Evolutionary conservation across 768 basidiomycete species (phyloP).

Genomic region (Astraeus odoratus): DNA sequence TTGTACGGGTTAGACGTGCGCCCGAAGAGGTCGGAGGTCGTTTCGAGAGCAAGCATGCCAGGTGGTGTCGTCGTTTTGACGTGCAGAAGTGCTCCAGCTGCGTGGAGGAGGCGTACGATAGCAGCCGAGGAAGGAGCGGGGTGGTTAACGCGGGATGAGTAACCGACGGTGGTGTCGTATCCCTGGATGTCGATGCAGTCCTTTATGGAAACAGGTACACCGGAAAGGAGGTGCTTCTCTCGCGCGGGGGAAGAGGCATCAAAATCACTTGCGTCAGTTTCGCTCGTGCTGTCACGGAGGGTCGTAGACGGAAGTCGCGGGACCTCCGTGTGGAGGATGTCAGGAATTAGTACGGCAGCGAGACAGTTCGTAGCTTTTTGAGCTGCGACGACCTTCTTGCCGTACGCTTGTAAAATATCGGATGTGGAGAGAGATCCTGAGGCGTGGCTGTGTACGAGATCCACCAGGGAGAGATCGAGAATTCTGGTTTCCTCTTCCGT

Average conservation of each 20-base stretch:
- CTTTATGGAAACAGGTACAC: conserved; percentile 45
- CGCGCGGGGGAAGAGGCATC: neutral
- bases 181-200: conserved; percentile 41
- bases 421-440: conserved; percentile 20
- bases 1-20: conserved; percentile 44
- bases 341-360: conserved; percentile 36
- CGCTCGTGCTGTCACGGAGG: neutral
- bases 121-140: conserved; percentile 31
- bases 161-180: conserved; percentile 40
- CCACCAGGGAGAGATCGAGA: conserved; percentile 30
- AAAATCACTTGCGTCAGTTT: neutral
- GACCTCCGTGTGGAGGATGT: conserved; percentile 2
- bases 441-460: conserved; percentile 30
- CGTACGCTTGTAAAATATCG: conserved; percentile 33
- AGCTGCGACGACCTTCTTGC: conserved; percentile 33
- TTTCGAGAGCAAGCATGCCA: conserved; percentile 34
- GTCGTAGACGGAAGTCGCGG: neutral
- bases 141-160: conserved; percentile 30
- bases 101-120: conserved; percentile 33
- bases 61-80: conserved; percentile 40
- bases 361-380: conserved; percentile 45
- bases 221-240: conserved; percentile 28
- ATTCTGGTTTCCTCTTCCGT: conserved; percentile 31
- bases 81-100: conserved; percentile 37
- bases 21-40: conserved; percentile 39